Evolutionary conservation across 2,329 filamentous ascomycete genomes (phyloP), one percentile per base, ranked within the genome.

Genomic region (Colletotrichum higginsianum): DNA sequence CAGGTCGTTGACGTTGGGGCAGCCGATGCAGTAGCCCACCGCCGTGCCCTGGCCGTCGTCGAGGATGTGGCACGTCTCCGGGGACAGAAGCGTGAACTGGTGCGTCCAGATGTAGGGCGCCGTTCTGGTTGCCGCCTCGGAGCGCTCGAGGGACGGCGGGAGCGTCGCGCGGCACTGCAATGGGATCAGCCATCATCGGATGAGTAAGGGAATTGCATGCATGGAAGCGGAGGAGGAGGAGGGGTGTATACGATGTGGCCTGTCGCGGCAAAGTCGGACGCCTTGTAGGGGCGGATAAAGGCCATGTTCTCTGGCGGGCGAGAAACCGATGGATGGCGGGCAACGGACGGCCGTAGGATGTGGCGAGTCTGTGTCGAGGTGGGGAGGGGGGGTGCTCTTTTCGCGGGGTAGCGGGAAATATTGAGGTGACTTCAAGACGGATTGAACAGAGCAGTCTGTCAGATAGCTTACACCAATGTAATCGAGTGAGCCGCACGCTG

Each of bases 71-170:
- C 84, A 86, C 16, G 82, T 83, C 13, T 73, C 50, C 0, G 85
- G 85, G 11, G 80, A 84, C 70, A 87, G 83, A 74, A 82, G 79
- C 18, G 84, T 86, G 80, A 84, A 87, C 47, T 82, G 85, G 75
- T 87, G 85, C 11, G 84, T 86, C 86, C 86, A 88, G 75, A 87
- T 74, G 78, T 87, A 87, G 1, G 85, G 85, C 16, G 84, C 80
- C 40, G 86, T 79, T 21, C 78, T 79, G 57, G 74, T 72, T 6
- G 80, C 81, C 13, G 75, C 76, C 46, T 80, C 76, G 38, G 82
- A 83, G 21, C 75, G 55, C 35, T 75, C 47, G n/a, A 87, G 81
- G 5, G 81, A 82, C 0, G 83, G 82, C 4, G 85, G 84, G 21
- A 87, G 82, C 42, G 86, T 87, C 38, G 79, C 82, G 64, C 84